Percentiles rank a stretch among this genome's conserved stretches.
Conservation (phyloP, 2,329 filamentous ascomycete genomes). For the Clarireedia hainanense region DNA sequence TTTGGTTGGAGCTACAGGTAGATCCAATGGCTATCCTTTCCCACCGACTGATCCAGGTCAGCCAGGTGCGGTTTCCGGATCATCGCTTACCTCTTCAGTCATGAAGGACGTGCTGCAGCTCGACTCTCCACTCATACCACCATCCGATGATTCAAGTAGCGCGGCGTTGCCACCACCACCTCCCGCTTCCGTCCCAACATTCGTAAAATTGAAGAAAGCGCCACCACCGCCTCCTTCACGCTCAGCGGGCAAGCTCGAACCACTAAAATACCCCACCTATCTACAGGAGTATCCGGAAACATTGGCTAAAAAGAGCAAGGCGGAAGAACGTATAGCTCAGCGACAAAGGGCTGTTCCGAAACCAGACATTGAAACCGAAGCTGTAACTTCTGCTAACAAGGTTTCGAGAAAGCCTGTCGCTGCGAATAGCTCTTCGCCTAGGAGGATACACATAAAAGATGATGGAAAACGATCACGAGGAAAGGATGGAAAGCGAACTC, state of each 20-base stretch:
- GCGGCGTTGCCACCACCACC: constrained; percentile 10
- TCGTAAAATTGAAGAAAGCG: constrained; percentile 11
- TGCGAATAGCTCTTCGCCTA: constrained; percentile 28
- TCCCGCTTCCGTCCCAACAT: neutral
- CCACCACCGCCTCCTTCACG: constrained; percentile 21
- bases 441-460: constrained; percentile 22
- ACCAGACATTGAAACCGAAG: constrained; percentile 10
- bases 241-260: constrained; percentile 30
- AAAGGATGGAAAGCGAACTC: constrained; percentile 15
- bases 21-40: constrained; percentile 27
- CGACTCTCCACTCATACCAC: constrained; percentile 14
- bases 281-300: constrained; percentile 31
- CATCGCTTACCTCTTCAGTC: constrained; percentile 19
- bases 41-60: constrained; percentile 25
- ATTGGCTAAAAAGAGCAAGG: constrained; percentile 19
- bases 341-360: constrained; percentile 22
- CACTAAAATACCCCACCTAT: constrained; percentile 31
- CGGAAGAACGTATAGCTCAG: constrained; percentile 23
- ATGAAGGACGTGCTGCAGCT: constrained; percentile 24
- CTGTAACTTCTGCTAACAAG: constrained; percentile 8
- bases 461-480: constrained; percentile 17
- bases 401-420: constrained; percentile 29
- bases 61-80: constrained; percentile 22
- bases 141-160: constrained; percentile 16
- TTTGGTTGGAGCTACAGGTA: constrained; percentile 14